Percentiles rank a stretch among this genome's conserved stretches.
phyloP scores from a whole-genome alignment of 257 asterid genomes.

The Primulina tabacum region DNA sequence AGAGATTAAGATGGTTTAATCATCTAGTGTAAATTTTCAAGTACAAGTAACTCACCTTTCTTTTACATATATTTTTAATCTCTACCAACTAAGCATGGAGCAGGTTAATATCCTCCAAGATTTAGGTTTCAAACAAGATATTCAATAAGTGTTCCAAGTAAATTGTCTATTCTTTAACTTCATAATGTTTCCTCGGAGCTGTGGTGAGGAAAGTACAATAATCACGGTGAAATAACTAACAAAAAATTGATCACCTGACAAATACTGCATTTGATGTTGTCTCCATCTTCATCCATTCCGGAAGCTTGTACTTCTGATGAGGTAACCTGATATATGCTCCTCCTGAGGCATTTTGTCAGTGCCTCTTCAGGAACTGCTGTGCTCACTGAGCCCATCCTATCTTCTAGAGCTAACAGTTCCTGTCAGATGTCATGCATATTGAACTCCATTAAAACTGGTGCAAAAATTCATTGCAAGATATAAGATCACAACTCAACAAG shows the following conservation, averaged over 20 bases:
- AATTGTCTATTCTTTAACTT: neutral
- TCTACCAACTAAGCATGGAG: neutral
- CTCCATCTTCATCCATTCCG: slow-evolving; percentile 41
- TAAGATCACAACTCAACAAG: neutral
- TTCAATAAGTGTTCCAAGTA: too few species aligned
- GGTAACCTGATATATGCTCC: slow-evolving; percentile 41
- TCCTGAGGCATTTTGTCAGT: slow-evolving; percentile 55
- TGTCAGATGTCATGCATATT: slow-evolving; percentile 27
- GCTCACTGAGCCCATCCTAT: slow-evolving; percentile 88
- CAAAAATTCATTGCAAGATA: neutral
- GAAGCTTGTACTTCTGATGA: slow-evolving; percentile 27
- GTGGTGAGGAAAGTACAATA: neutral
- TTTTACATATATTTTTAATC: too few species aligned
- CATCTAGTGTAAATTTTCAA: neutral
- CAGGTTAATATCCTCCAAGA: neutral
- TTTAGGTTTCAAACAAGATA: neutral
- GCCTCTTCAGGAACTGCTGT: slow-evolving; percentile 84
- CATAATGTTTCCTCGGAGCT: too few species aligned
- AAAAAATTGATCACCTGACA: slow-evolving; percentile 59
- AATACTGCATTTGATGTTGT: slow-evolving; percentile 68
- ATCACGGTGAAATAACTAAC: neutral
- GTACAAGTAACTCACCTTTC: neutral
- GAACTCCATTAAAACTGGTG: neutral
- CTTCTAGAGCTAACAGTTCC: slow-evolving; percentile 93
- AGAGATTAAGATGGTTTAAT: neutral